Evolutionary conservation across 768 basidiomycete species (phyloP).

Genomic region (Tylopilus balloui): DNA sequence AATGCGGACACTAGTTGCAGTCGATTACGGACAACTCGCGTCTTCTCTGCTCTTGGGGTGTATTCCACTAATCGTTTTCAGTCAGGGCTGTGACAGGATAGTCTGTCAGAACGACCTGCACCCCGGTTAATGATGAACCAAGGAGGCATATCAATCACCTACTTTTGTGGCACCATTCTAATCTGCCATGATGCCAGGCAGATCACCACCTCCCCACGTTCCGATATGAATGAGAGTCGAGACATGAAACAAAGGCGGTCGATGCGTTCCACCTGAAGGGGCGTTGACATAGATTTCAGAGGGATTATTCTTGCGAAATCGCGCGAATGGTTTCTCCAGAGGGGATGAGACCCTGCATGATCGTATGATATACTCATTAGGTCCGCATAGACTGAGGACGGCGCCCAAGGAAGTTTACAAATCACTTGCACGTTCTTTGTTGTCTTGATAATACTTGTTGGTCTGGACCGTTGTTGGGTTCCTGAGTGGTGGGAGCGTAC

Average conservation of each 20-base stretch:
- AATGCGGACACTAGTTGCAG: constrained; percentile 23
- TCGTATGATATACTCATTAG: constrained; percentile 51
- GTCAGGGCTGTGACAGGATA: constrained; percentile 81
- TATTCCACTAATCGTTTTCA: constrained; percentile 64
- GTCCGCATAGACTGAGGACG: constrained; percentile 3
- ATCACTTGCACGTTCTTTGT: constrained; percentile 47
- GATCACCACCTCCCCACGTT: constrained; percentile 92
- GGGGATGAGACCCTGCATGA: constrained; percentile 76
- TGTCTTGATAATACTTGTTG: too few relatives aligned
- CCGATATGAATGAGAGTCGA: constrained; percentile 68
- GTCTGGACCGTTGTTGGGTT: too few relatives aligned
- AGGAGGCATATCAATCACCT: not conserved
- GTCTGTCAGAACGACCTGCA: constrained; percentile 80
- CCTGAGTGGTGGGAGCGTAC: too few relatives aligned
- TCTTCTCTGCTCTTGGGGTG: constrained; percentile 26
- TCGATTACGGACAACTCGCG: constrained; percentile 29
- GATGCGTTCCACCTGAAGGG: constrained; percentile 74
- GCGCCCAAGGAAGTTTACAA: constrained; percentile 45
- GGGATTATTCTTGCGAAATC: constrained; percentile 4
- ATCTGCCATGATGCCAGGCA: constrained; percentile 75
- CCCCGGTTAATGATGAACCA: not conserved
- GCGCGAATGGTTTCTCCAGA: constrained; percentile 80
- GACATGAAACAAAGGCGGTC: constrained; percentile 61
- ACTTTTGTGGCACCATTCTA: constrained; percentile 70
- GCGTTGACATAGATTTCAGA: too few relatives aligned